These are phyloP conservation scores for Leccinum uliginosum DNA, from an alignment of 768 basidiomycete genomes.

Conservation along the genomic window DNA sequence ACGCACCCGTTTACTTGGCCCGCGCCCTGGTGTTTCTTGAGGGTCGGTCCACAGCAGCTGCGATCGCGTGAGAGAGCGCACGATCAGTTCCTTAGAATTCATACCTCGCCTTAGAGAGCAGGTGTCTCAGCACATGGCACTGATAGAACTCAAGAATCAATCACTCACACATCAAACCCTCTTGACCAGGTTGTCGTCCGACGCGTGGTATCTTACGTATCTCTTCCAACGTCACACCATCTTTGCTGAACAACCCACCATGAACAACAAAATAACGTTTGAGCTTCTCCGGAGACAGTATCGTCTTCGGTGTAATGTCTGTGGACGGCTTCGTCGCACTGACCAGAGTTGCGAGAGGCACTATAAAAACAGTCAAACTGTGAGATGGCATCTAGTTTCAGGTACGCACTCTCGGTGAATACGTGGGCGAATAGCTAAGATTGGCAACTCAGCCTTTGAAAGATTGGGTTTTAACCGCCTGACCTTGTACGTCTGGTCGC, in stretches of 20 bases:
- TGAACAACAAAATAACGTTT: constrained; percentile 95
- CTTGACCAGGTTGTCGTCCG: constrained; percentile 88
- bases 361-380: constrained; percentile 38
- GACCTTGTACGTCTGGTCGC: constrained; percentile 91
- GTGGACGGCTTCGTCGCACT: constrained; percentile 60
- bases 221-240: constrained; percentile 91
- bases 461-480: background rate
- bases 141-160: constrained; percentile 3
- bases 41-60: constrained; percentile 97
- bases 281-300: constrained; percentile 75
- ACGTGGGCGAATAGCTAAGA: constrained; percentile 84
- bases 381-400: background rate
- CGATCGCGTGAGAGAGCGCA: constrained; percentile 8
- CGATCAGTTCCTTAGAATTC: background rate
- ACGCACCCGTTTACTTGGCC: constrained; percentile 91
- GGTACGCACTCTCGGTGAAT: constrained; percentile 75
- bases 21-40: constrained; percentile 81
- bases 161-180: constrained; percentile 87
- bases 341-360: constrained; percentile 87
- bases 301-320: constrained; percentile 41
- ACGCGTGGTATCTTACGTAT: constrained; percentile 84
- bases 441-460: constrained; percentile 4
- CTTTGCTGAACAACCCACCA: constrained; percentile 93
- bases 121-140: constrained; percentile 6
- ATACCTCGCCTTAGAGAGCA: constrained; percentile 55